Evolutionary conservation across 2,329 filamentous ascomycete genomes (phyloP).

Genomic region (Aspergillus luchuensis): DNA sequence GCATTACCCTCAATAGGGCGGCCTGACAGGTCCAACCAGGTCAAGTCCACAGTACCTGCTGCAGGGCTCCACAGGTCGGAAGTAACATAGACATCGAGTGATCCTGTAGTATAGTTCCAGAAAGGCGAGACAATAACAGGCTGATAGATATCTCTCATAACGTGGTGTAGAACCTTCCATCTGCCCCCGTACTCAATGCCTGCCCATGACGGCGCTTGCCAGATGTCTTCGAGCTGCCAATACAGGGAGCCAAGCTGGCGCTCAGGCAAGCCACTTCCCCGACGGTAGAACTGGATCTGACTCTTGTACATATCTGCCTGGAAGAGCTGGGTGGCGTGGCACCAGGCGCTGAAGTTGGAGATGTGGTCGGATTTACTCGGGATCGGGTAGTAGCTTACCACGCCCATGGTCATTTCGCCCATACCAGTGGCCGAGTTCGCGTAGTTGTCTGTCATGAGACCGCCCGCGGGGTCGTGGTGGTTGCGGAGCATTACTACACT

Average conservation of each 20-base stretch:
- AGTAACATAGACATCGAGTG: conserved; percentile 57
- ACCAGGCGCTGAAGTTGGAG: conserved; percentile 65
- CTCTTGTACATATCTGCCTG: conserved; percentile 64
- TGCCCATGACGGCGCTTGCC: conserved; percentile 66
- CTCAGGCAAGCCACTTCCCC: conserved; percentile 59
- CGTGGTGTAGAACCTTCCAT: conserved; percentile 65
- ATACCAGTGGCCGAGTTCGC: conserved; percentile 37
- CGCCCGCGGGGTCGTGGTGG: conserved; percentile 59
- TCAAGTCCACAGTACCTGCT: conserved; percentile 50
- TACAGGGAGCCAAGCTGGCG: conserved; percentile 63
- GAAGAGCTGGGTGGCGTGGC: conserved; percentile 64
- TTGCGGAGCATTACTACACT: conserved; percentile 58
- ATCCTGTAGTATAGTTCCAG: conserved; percentile 54
- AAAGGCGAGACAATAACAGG: conserved; percentile 62
- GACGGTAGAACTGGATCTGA: conserved; percentile 64
- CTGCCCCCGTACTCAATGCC: conserved; percentile 64
- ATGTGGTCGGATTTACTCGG: conserved; percentile 56
- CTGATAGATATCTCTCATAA: conserved; percentile 59
- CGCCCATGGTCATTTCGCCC: conserved; percentile 61
- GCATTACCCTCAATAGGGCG: conserved; percentile 42
- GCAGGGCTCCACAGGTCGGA: conserved; percentile 59
- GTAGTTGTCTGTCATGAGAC: conserved; percentile 51
- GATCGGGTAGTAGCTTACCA: conserved; percentile 58
- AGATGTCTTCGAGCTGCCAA: conserved; percentile 68
- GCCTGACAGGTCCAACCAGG: conserved; percentile 57